Conservation (phyloP, 139 green algal genomes). For the Chlorella sp. region DNA sequence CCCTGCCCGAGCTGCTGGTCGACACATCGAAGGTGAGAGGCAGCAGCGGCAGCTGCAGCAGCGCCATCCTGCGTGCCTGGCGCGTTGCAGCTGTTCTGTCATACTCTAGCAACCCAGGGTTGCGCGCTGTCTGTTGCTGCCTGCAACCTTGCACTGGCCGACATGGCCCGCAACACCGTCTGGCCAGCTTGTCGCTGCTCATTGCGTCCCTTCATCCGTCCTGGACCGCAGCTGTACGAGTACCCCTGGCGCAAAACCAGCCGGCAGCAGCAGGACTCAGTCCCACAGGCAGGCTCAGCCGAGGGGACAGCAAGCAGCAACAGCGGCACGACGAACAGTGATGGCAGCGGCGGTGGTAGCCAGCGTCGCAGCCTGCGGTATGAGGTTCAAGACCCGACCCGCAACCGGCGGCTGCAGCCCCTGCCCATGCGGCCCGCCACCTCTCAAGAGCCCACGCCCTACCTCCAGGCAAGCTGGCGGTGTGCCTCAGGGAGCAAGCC, state of each 20-base stretch:
- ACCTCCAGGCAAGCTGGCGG: neutral
- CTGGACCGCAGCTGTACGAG: conserved; percentile 27
- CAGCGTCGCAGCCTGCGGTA: neutral
- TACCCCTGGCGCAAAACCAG: conserved; percentile 23
- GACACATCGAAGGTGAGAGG: conserved; percentile 8
- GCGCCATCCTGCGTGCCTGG: no score
- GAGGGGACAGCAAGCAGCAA: neutral
- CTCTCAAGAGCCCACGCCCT: neutral
- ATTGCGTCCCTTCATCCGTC: no score
- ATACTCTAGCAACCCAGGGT: neutral
- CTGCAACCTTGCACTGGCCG: no score
- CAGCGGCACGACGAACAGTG: neutral
- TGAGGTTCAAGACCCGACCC: neutral
- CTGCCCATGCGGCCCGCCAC: conserved; percentile 21
- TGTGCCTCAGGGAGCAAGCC: neutral
- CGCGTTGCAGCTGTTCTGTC: no score
- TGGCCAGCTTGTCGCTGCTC: no score
- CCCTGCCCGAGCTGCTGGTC: conserved; percentile 15
- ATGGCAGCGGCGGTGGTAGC: neutral
- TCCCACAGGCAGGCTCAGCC: no score
- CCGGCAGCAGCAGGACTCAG: neutral
- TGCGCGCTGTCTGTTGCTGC: neutral
- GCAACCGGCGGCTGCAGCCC: conserved; percentile 7
- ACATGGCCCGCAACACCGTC: no score
- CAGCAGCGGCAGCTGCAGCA: neutral